Percentiles rank a stretch among this genome's conserved stretches.
Evolutionary conservation across 306 rosid species (phyloP).

Genomic region (Acacia confusa): DNA sequence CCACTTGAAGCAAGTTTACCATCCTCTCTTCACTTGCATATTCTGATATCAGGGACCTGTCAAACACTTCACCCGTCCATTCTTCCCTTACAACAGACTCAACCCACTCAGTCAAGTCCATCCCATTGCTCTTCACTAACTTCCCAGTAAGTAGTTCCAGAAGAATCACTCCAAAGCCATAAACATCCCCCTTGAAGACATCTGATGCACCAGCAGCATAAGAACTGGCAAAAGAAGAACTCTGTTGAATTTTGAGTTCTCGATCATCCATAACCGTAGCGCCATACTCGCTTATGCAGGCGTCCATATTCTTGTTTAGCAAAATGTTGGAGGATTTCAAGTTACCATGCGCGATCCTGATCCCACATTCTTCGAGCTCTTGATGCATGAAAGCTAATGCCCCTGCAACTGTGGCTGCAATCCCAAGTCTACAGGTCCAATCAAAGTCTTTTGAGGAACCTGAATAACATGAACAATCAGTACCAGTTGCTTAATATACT

Average conservation of each 20-base stretch:
- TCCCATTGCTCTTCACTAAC: constrained; percentile 58
- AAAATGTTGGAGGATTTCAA: constrained; percentile 79
- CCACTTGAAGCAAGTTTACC: constrained; percentile 82
- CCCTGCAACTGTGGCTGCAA: constrained; percentile 56
- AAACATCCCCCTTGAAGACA: constrained; percentile 55
- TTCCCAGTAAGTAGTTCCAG: constrained; percentile 85
- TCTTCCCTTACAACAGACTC: constrained; percentile 72
- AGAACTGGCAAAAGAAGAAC: constrained; percentile 22
- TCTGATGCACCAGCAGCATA: constrained; percentile 3
- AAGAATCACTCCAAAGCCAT: constrained; percentile 76
- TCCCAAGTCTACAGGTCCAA: constrained; percentile 64
- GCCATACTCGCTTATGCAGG: constrained; percentile 77
- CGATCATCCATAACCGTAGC: constrained; percentile 35
- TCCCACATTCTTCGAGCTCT: constrained; percentile 54
- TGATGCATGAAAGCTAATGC: constrained; percentile 76
- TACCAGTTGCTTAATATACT: not conserved
- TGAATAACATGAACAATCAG: constrained; percentile 34
- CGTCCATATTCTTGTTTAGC: constrained; percentile 67
- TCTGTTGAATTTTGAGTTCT: constrained; percentile 14
- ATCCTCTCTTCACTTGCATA: constrained; percentile 77
- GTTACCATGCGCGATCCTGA: constrained; percentile 72
- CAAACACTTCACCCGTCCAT: constrained; percentile 90
- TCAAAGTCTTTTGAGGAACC: constrained; percentile 52
- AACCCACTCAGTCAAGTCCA: constrained; percentile 75
- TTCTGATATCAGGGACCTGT: constrained; percentile 50